Conservation (phyloP, 176 grass and related monocot genomes). For the Chloris gayana region DNA sequence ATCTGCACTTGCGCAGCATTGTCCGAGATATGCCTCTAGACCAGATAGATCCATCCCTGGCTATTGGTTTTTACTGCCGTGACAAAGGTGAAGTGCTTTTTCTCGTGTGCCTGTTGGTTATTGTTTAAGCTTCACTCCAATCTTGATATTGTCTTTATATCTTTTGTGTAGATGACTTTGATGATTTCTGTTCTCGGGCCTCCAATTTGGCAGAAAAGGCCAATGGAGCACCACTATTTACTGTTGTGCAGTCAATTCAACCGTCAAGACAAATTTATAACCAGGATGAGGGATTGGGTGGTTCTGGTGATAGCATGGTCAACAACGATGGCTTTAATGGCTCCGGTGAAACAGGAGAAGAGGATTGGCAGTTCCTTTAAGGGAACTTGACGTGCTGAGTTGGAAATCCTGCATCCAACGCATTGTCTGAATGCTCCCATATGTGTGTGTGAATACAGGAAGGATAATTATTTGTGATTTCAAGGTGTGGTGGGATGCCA, state of each 20-base stretch:
- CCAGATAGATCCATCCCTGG: conserved; percentile 88
- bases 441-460: conserved; percentile 13
- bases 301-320: conserved; percentile 31
- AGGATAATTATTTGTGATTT: conserved; percentile 26
- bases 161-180: conserved; percentile 70
- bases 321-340: conserved; percentile 52
- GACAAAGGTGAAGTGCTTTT: conserved; percentile 63
- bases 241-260: conserved; percentile 59
- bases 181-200: conserved; percentile 86
- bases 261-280: conserved; percentile 46
- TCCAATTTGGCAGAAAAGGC: conserved; percentile 65
- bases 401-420: neutral
- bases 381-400: neutral
- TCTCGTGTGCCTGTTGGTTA: neutral
- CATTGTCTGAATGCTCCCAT: conserved; percentile 1
- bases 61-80: conserved; percentile 93
- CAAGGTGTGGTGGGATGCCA: conserved; percentile 8
- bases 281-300: conserved; percentile 37
- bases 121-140: neutral
- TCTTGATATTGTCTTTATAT: neutral
- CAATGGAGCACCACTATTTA: conserved; percentile 88
- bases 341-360: conserved; percentile 56
- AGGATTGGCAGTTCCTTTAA: conserved; percentile 88
- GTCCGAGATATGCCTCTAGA: conserved; percentile 81
- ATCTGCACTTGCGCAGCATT: conserved; percentile 46